Percentiles rank a stretch among this genome's conserved stretches.
Evolutionary conservation across 1,284 basidiomycete species (phyloP).

Genomic region (Ustilago loliicola): DNA sequence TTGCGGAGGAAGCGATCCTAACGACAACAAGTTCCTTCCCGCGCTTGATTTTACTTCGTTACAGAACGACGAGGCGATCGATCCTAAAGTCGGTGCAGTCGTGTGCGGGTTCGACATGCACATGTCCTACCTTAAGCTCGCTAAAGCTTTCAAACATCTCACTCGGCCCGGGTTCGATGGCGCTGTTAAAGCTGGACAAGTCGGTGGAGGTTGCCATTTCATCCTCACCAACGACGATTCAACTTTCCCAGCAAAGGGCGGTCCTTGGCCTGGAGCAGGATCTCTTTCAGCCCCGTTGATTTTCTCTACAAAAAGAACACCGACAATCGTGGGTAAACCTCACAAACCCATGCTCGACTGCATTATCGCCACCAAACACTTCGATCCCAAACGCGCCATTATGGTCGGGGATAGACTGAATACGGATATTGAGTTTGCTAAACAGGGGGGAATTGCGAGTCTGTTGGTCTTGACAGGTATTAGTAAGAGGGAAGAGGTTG

Average conservation of each 20-base stretch:
- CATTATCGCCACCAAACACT: conserved; percentile 81
- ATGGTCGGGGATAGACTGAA: conserved; percentile 96
- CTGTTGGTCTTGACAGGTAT: conserved; percentile 91
- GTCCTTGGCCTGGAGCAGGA: conserved; percentile 84
- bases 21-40: conserved; percentile 81
- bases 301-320: conserved; percentile 78
- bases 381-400: conserved; percentile 83
- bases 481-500: conserved; percentile 63
- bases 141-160: conserved; percentile 92
- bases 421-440: conserved; percentile 93
- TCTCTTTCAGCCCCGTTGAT: conserved; percentile 85
- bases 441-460: conserved; percentile 85
- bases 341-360: conserved; percentile 92
- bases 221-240: conserved; percentile 93
- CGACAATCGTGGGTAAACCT: conserved; percentile 90
- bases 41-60: conserved; percentile 81
- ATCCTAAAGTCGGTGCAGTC: conserved; percentile 87
- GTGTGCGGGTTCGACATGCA: conserved; percentile 79
- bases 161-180: conserved; percentile 62
- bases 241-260: conserved; percentile 84
- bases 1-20: conserved; percentile 88
- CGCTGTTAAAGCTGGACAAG: conserved; percentile 70
- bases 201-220: conserved; percentile 84
- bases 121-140: conserved; percentile 84
- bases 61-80: conserved; percentile 72